Evolutionary conservation across 139 green algal genomes (phyloP).

Genomic region (Volvox reticuliferus): DNA sequence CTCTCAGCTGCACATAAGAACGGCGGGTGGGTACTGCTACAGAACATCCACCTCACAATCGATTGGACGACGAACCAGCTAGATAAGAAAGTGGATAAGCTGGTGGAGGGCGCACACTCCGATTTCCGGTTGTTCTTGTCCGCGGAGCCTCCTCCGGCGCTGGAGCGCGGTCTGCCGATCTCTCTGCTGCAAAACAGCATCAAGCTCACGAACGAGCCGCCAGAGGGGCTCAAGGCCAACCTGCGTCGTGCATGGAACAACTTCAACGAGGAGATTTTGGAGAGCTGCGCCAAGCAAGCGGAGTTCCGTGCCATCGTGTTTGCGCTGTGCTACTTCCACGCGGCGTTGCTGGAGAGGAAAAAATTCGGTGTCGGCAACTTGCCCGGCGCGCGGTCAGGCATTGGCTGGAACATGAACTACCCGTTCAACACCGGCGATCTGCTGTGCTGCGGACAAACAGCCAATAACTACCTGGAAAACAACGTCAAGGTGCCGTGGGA

Average conservation of each 20-base stretch:
- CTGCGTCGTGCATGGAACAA: constrained; percentile 85
- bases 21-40: constrained; percentile 92
- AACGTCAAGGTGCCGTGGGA: constrained; percentile 83
- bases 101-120: constrained; percentile 80
- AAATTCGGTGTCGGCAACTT: constrained; percentile 92
- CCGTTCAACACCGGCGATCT: constrained; percentile 93
- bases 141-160: constrained; percentile 90
- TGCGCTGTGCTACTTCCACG: constrained; percentile 93
- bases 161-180: constrained; percentile 83
- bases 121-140: constrained; percentile 94
- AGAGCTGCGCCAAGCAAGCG: constrained; percentile 76
- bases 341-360: constrained; percentile 89
- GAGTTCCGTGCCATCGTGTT: constrained; percentile 87
- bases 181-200: constrained; percentile 88
- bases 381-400: constrained; percentile 80
- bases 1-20: constrained; percentile 87
- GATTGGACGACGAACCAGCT: constrained; percentile 89
- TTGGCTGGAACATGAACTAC: constrained; percentile 92
- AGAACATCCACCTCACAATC: constrained; percentile 93
- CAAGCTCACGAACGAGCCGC: constrained; percentile 90
- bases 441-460: constrained; percentile 86
- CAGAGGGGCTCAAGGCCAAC: constrained; percentile 90
- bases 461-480: constrained; percentile 89
- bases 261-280: constrained; percentile 77
- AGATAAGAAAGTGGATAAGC: constrained; percentile 88